Evolutionary conservation across 2,329 filamentous ascomycete species (phyloP), one percentile per base, ranked within the genome.

Genomic region (Trichoderma guizhouense): DNA sequence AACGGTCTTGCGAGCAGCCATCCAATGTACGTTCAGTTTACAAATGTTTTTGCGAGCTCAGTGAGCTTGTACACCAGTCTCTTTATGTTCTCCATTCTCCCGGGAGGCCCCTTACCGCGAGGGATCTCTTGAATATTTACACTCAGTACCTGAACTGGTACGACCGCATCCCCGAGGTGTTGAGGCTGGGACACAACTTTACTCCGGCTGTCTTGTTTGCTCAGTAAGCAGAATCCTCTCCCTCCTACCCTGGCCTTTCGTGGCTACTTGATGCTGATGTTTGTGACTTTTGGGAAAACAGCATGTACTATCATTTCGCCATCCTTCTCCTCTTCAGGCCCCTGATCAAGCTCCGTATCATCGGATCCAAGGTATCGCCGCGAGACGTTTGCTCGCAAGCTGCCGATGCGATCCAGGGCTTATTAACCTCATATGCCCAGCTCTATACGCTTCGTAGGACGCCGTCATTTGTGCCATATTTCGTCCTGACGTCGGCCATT

Each of bases 301-400:
- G 89, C 78, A 91, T 92, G 90, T 89, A 92, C 74, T 92, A 92
- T 77, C 87, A 92, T 76, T 91, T 90, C 73, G 87, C 89, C 34
- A 90, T 91, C n/a, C 80, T 92, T 0, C 86, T 93, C n/a, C 86
- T 94, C 1, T 94, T 94, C 78, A 86, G 92, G 7, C 92, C 92
- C 0, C 84, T 94, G 47, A 90, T 93, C 77, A 92, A 89, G 74
- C 77, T 90, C 8, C 83, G 84, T 11, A 89, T 92, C 75, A 86
- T 91, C 62, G 87, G 89, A 9, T 92, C 90, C 8, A 86, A 87
- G 66, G 83, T 93, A 2, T 84, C 85, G 5, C 91, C 91, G 8
- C 86, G 87, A 51, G 89, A 92, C 73, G 88, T 92, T 18, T 93
- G 91, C 79, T 85, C 85, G 3, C 87, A 89, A 74, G 88, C 88